Conservation (phyloP, 345 rosid genomes). For the Murraya paniculata region DNA sequence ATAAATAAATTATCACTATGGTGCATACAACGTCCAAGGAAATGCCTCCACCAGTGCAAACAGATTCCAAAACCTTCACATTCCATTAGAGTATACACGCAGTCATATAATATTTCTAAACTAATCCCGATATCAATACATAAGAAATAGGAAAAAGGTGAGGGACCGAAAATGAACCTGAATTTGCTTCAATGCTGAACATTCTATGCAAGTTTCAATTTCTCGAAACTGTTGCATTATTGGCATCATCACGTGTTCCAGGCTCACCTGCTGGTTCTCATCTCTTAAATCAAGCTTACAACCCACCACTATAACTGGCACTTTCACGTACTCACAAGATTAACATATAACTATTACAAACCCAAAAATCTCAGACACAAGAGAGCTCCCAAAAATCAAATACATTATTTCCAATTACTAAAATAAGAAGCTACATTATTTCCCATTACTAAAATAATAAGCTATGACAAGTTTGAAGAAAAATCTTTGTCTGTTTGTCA, state of each 20-base stretch:
- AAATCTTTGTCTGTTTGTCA: not conserved
- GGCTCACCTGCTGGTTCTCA: slow-evolving; percentile 51
- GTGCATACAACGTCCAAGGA: not conserved
- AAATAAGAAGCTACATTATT: not conserved
- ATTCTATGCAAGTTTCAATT: slow-evolving; percentile 75
- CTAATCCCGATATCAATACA: not conserved
- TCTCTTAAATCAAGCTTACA: slow-evolving; percentile 71
- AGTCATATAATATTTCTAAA: not conserved
- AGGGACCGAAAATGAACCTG: slow-evolving; percentile 34
- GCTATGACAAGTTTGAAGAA: not conserved
- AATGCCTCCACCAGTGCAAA: not conserved
- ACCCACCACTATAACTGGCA: slow-evolving; percentile 84
- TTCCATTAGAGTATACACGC: not conserved
- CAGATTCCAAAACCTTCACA: not conserved
- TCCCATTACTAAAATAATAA: not conserved
- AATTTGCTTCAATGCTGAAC: slow-evolving; percentile 72
- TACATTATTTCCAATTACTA: not conserved
- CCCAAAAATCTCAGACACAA: not conserved
- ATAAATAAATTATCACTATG: not conserved
- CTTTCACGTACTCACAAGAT: slow-evolving; percentile 61
- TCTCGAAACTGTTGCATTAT: slow-evolving; percentile 85
- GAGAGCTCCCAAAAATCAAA: not conserved
- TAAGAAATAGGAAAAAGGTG: slow-evolving; percentile 3
- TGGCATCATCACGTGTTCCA: slow-evolving; percentile 70
- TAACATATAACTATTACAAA: slow-evolving; percentile 1